Conservation (phyloP, 257 asterid genomes). For the Lycium ferocissimum region DNA sequence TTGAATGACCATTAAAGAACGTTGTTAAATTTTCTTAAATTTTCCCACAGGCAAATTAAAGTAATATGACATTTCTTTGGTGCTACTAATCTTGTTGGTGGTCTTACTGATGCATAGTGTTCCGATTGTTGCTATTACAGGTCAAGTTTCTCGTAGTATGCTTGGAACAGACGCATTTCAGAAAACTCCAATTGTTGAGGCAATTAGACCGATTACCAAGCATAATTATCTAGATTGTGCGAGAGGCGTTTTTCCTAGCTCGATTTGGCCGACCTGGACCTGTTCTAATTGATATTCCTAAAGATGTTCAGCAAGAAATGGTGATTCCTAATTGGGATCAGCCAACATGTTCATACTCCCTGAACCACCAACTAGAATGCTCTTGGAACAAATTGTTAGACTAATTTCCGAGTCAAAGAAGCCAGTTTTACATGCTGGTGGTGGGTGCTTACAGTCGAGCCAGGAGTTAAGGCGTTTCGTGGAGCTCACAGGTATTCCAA, state of each 20-base stretch:
- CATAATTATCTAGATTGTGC: conserved; percentile 76
- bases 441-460: conserved; percentile 78
- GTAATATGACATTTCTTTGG: no score
- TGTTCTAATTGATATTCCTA: conserved; percentile 76
- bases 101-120: no score
- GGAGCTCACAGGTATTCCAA: conserved; percentile 64
- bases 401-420: conserved; percentile 64
- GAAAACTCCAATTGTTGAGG: conserved; percentile 83
- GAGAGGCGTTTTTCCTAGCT: conserved; percentile 68
- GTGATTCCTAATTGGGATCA: conserved; percentile 75
- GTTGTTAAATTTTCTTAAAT: no score
- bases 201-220: conserved; percentile 83
- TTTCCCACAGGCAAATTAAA: no score
- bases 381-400: conserved; percentile 67
- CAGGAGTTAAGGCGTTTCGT: conserved; percentile 71
- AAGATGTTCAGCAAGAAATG: conserved; percentile 84
- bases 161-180: conserved; percentile 93
- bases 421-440: conserved; percentile 79
- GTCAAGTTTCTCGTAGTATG: conserved; percentile 73
- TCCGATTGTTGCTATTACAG: conserved; percentile 41
- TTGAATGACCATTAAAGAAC: no score
- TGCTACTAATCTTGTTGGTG: no score
- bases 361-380: conserved; percentile 45
- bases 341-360: conserved; percentile 69
- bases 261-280: conserved; percentile 84